A percentile compares a stretch with the other conserved stretches of the same genome.
Conservation (phyloP, 192 early-diverging fungal species). For the Linnemannia hyalina region DNA sequence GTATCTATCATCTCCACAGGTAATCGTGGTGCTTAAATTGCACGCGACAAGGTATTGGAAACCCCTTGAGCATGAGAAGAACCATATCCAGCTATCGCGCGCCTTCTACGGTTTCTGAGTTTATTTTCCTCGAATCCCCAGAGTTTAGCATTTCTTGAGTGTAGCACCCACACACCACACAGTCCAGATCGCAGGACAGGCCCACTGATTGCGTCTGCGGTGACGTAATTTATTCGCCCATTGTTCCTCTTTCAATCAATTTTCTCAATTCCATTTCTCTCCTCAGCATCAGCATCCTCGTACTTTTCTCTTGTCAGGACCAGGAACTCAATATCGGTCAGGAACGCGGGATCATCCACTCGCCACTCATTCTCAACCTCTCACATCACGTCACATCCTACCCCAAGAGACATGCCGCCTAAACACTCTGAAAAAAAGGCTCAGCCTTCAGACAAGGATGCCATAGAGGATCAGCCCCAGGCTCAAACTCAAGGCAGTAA, state of each 20-base stretch:
- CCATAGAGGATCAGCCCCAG: conserved; percentile 4
- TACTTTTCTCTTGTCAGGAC: background rate
- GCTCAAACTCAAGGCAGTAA: conserved; percentile 3
- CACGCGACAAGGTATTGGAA: background rate
- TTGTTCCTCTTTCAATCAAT: background rate
- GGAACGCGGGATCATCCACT: conserved; percentile 4
- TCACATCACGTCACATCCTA: background rate
- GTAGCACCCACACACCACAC: too few relatives aligned
- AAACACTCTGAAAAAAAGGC: background rate
- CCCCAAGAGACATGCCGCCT: background rate
- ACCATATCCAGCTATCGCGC: background rate
- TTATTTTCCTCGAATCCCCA: background rate
- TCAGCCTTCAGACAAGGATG: background rate
- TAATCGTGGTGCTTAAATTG: too few relatives aligned
- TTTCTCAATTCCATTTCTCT: background rate
- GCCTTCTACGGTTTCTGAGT: background rate
- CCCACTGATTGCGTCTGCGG: background rate
- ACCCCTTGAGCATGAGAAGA: background rate
- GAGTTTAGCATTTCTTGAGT: too few relatives aligned
- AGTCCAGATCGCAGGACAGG: too few relatives aligned
- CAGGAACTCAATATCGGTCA: background rate
- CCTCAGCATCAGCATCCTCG: background rate
- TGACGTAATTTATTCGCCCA: background rate
- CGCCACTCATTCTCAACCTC: background rate
- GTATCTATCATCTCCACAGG: too few relatives aligned